phyloP scores from a whole-genome alignment of 305 asterid species.

The Solanum chacoense region DNA sequence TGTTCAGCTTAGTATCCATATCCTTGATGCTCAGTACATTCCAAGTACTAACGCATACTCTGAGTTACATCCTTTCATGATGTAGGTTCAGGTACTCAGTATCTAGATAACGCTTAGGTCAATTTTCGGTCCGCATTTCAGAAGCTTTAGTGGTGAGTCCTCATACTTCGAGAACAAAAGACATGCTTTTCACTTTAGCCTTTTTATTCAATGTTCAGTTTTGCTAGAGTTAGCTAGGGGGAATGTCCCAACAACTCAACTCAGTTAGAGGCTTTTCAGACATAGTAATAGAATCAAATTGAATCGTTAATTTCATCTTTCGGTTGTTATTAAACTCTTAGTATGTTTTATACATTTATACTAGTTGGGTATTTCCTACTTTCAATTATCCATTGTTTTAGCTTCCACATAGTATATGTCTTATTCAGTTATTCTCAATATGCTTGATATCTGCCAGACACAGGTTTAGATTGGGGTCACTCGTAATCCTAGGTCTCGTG shows the following conservation, averaged over 20 bases:
- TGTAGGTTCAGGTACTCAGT: not conserved
- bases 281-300: no score
- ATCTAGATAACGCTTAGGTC: not conserved
- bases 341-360: not conserved
- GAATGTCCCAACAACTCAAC: not conserved
- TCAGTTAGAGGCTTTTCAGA: not conserved
- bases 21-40: not conserved
- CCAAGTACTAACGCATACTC: not conserved
- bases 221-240: not conserved
- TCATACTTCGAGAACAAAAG: not conserved
- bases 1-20: no score
- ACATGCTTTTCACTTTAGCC: not conserved
- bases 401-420: not conserved
- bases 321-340: not conserved
- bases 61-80: not conserved
- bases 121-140: no score
- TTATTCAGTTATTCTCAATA: no score
- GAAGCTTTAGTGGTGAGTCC: not conserved
- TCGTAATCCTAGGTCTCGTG: not conserved
- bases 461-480: not conserved
- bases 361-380: not conserved
- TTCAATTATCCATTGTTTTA: no score
- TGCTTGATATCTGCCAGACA: not conserved
- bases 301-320: not conserved
- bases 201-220: no score